phyloP scores from a whole-genome alignment of 2,329 filamentous ascomycete genomes.

The Colletotrichum sojae region DNA sequence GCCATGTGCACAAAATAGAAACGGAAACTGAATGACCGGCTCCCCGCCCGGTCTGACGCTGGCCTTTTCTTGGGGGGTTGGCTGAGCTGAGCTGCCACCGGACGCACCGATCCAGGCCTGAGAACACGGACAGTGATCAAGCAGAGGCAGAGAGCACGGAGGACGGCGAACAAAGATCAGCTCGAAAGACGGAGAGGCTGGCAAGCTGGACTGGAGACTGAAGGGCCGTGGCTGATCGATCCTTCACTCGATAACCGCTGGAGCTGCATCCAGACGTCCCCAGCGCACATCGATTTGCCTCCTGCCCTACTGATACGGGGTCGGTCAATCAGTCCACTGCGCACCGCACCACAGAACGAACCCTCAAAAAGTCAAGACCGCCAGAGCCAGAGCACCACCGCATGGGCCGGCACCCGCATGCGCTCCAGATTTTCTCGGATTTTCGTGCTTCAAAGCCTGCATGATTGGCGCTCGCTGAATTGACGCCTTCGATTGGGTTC shows the following conservation, averaged over 20 bases:
- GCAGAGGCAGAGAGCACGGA: no score
- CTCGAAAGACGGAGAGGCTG: not conserved
- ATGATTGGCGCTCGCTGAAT: not conserved
- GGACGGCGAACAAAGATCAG: not conserved
- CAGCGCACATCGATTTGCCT: constrained; percentile 36
- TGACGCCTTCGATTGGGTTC: constrained; percentile 6
- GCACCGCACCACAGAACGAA: not conserved
- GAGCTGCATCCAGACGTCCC: constrained; percentile 33
- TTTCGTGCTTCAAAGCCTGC: not conserved
- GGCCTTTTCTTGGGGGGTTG: not conserved
- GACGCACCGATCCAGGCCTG: constrained; percentile 28
- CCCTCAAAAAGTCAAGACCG: not conserved
- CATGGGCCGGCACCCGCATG: constrained; percentile 13
- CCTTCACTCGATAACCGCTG: constrained; percentile 1
- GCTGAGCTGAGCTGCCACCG: constrained; percentile 2
- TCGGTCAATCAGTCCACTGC: no score
- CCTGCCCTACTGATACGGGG: constrained; percentile 18
- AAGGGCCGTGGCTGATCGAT: not conserved
- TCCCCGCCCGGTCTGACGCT: constrained; percentile 8
- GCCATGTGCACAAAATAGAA: constrained; percentile 8
- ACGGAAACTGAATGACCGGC: constrained; percentile 27
- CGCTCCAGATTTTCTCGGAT: constrained; percentile 3
- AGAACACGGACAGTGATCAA: constrained; percentile 12
- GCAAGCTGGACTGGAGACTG: not conserved
- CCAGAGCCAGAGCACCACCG: constrained; percentile 2